Evolutionary conservation across 306 rosid genomes (phyloP).

Genomic region (Medicago lupulina): DNA sequence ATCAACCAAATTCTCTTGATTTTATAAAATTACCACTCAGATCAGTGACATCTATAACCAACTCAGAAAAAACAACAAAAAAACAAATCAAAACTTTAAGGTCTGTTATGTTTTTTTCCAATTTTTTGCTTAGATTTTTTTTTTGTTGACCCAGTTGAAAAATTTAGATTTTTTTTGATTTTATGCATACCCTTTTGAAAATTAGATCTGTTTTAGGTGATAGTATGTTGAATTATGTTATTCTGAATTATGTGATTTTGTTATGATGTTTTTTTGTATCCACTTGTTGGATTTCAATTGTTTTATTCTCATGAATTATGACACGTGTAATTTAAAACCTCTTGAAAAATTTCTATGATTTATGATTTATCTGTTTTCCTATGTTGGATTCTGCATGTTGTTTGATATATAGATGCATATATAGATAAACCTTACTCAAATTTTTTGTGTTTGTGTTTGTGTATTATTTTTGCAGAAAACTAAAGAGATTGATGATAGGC

Average conservation of each 20-base stretch:
- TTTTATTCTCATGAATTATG: neutral
- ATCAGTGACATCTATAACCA: conserved; percentile 53
- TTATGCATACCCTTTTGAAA: conserved; percentile 42
- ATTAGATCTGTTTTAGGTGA: conserved; percentile 42
- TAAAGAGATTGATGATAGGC: conserved; percentile 10
- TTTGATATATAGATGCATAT: conserved; percentile 3
- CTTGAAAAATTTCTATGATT: conserved; percentile 11
- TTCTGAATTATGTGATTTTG: conserved; percentile 24
- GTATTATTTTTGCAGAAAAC: conserved; percentile 46
- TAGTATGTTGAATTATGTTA: conserved; percentile 40
- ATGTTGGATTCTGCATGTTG: conserved; percentile 30
- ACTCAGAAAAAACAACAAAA: conserved; percentile 25
- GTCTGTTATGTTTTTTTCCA: conserved; percentile 20
- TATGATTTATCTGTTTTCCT: conserved; percentile 28
- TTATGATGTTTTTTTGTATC: conserved; percentile 31
- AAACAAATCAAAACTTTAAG: conserved; percentile 20
- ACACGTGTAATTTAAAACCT: neutral
- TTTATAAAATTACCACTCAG: conserved; percentile 46
- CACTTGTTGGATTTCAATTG: conserved; percentile 27
- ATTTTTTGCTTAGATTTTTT: conserved; percentile 32
- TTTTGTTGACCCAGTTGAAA: conserved; percentile 44
- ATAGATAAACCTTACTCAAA: conserved; percentile 28
- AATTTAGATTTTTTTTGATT: conserved; percentile 39
- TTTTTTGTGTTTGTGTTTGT: conserved; percentile 1
- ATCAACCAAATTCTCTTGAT: conserved; percentile 39